Conservation (phyloP, 2,329 filamentous ascomycete species). For the Fusarium tupiense region DNA sequence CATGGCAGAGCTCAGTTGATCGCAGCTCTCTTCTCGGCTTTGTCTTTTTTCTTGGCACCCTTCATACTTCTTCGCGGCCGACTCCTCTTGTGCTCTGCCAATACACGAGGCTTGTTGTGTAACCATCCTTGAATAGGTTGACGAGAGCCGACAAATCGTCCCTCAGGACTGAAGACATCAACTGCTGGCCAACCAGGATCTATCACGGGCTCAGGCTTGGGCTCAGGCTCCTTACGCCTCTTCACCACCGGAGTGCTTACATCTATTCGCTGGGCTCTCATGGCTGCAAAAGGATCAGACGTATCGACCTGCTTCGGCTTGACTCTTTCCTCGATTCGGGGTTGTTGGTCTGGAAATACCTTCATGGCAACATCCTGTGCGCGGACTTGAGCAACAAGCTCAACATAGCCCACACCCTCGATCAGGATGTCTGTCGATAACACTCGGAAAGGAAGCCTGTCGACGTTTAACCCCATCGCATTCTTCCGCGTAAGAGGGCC, state of each 20-base stretch:
- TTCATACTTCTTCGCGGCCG: conserved; percentile 78
- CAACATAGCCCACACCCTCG: conserved; percentile 93
- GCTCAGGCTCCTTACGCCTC: conserved; percentile 18
- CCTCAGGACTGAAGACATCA: conserved; percentile 86
- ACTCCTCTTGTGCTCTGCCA: conserved; percentile 57
- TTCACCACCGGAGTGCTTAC: not conserved
- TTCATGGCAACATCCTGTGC: conserved; percentile 54
- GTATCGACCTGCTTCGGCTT: not conserved
- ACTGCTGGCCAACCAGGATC: conserved; percentile 72
- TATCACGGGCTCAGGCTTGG: conserved; percentile 9
- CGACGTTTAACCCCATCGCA: conserved; percentile 70
- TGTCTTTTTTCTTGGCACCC: conserved; percentile 58
- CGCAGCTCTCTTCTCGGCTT: conserved; percentile 43
- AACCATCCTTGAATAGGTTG: conserved; percentile 77
- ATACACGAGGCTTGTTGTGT: conserved; percentile 65
- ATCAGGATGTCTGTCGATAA: conserved; percentile 86
- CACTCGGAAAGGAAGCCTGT: conserved; percentile 80
- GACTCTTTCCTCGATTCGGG: not conserved
- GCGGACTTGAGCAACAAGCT: conserved; percentile 84
- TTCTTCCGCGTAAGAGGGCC: conserved; percentile 75
- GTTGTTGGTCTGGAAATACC: not conserved
- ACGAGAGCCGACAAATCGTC: conserved; percentile 77
- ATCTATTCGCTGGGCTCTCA: conserved; percentile 43
- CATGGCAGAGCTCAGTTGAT: not conserved
- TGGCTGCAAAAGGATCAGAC: conserved; percentile 39